Percentiles rank a stretch among this genome's conserved stretches.
phyloP scores from a whole-genome alignment of 352 stramenopile species.

The Phytophthora meadii region DNA sequence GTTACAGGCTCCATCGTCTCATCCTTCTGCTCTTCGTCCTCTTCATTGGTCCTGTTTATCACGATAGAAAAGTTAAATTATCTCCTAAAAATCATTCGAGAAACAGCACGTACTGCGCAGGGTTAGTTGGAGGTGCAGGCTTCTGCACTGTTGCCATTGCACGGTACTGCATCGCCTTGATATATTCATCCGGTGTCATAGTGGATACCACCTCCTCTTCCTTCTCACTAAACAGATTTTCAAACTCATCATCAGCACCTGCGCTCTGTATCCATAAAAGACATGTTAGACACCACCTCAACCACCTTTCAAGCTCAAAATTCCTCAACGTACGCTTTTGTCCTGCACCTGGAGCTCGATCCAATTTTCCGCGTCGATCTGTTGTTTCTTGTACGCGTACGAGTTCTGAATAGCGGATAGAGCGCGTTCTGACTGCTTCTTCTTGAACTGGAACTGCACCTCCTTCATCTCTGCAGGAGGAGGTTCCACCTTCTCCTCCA shows the following conservation, averaged over 20 bases:
- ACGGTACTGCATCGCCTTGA: constrained; percentile 80
- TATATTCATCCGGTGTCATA: constrained; percentile 74
- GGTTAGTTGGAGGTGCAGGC: constrained; percentile 23
- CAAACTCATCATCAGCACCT: constrained; percentile 74
- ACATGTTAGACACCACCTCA: constrained; percentile 1
- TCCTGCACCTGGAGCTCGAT: constrained; percentile 75
- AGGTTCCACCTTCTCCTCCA: constrained; percentile 61
- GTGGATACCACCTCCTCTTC: constrained; percentile 77
- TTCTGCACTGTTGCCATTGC: constrained; percentile 39
- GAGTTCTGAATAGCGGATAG: constrained; percentile 85
- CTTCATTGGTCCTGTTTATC: constrained; percentile 29
- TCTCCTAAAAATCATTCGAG: neutral
- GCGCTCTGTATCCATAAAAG: constrained; percentile 23
- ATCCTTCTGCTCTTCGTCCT: constrained; percentile 54
- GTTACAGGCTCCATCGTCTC: constrained; percentile 44
- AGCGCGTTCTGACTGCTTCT: constrained; percentile 83
- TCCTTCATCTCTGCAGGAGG: constrained; percentile 69
- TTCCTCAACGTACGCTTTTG: constrained; percentile 56
- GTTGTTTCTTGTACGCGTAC: constrained; percentile 85
- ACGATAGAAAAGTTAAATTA: constrained; percentile 6
- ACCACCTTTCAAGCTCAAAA: constrained; percentile 6
- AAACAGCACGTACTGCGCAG: constrained; percentile 24
- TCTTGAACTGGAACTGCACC: constrained; percentile 90
- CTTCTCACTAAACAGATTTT: constrained; percentile 85
- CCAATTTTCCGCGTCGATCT: constrained; percentile 85